Percentiles rank a stretch among this genome's conserved stretches.
These are phyloP conservation scores for Annulohypoxylon moriforme DNA, from an alignment of 495 filamentous ascomycete genomes.

Conservation along the genomic window DNA sequence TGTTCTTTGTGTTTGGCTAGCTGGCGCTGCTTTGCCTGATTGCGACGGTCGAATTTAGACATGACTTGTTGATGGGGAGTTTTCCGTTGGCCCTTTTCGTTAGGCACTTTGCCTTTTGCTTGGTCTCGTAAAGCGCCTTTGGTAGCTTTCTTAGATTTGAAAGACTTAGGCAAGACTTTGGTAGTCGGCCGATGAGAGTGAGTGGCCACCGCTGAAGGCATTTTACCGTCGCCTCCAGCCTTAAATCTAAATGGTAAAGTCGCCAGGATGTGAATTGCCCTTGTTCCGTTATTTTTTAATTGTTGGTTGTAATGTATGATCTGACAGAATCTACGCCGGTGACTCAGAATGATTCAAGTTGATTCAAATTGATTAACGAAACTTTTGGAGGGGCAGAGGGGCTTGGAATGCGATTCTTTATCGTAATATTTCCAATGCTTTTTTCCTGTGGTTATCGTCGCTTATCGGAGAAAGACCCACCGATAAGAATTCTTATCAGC, in stretches of 20 bases:
- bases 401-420: constrained; percentile 27
- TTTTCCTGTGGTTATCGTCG: constrained; percentile 39
- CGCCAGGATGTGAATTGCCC: constrained; percentile 59
- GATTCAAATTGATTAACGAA: neutral
- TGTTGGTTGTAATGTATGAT: neutral
- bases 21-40: constrained; percentile 90
- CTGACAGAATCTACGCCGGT: neutral
- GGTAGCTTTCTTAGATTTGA: constrained; percentile 89
- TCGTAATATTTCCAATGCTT: constrained; percentile 29
- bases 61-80: constrained; percentile 95
- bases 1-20: constrained; percentile 83
- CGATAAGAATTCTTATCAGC: constrained; percentile 31
- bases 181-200: constrained; percentile 95
- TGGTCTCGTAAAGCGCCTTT: constrained; percentile 85
- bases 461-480: constrained; percentile 41
- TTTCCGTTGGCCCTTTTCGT: constrained; percentile 74
- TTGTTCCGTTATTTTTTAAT: neutral
- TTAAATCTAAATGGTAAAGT: constrained; percentile 91
- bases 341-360: neutral
- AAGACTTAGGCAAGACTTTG: constrained; percentile 84
- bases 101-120: constrained; percentile 68
- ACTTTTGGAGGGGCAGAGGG: constrained; percentile 38
- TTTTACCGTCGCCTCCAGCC: constrained; percentile 75
- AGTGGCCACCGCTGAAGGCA: constrained; percentile 65
- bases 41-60: constrained; percentile 94